A percentile compares a stretch with the other conserved stretches of the same genome.
These are phyloP conservation scores for Gnaphalium uliginosum DNA, from an alignment of 129 eudicot genomes.

Conservation along the genomic window DNA sequence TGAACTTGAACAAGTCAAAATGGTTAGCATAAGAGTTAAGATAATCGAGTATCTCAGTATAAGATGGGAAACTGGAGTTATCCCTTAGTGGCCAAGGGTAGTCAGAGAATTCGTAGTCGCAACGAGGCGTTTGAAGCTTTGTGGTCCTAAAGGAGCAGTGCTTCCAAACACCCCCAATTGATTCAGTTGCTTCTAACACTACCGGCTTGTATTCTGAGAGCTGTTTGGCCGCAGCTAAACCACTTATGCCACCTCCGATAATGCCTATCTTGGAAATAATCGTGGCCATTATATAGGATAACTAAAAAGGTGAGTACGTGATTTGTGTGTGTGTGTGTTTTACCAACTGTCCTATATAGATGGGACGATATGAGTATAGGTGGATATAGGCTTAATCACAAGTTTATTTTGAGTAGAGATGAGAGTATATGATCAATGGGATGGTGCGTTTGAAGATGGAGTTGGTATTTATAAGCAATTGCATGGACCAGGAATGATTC, in stretches of 20 bases:
- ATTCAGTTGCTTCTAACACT: conserved; percentile 82
- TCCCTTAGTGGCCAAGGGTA: conserved; percentile 87
- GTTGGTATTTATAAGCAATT: conserved; percentile 26
- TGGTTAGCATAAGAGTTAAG: conserved; percentile 70
- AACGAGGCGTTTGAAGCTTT: conserved; percentile 93
- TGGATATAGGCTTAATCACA: background rate
- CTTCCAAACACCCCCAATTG: conserved; percentile 92
- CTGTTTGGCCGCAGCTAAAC: conserved; percentile 93
- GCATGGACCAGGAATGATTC: background rate
- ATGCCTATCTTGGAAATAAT: conserved; percentile 69
- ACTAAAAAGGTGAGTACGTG: no score
- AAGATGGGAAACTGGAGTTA: conserved; percentile 66
- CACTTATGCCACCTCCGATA: conserved; percentile 93
- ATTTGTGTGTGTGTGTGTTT: no score
- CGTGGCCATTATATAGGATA: conserved; percentile 31
- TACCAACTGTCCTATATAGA: no score
- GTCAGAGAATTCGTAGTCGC: conserved; percentile 96
- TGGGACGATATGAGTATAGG: background rate
- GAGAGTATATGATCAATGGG: background rate
- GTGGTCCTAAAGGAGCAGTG: conserved; percentile 76
- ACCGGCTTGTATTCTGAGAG: conserved; percentile 64
- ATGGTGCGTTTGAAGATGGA: conserved; percentile 16
- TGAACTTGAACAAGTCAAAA: conserved; percentile 70
- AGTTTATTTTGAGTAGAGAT: background rate
- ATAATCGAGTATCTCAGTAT: conserved; percentile 68